Conservation (phyloP, 257 asterid species). For the Capsicum pubescens region DNA sequence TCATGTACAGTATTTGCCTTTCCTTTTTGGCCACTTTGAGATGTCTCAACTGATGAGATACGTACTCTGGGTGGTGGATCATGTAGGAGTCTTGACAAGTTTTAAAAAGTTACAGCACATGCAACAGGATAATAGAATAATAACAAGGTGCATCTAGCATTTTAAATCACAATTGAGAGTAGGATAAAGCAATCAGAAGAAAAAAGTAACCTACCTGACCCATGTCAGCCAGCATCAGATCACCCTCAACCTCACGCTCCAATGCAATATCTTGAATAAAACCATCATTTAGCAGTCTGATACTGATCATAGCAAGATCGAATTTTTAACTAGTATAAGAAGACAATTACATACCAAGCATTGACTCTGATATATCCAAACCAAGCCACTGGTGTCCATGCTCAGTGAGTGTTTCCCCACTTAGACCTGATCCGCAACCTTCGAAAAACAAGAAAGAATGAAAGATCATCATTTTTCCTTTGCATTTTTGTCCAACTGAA, state of each 20-base stretch:
- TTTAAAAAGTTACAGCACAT: not conserved
- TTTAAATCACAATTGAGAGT: not conserved
- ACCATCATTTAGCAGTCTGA: not conserved
- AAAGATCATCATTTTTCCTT: not conserved
- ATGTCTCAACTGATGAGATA: not conserved
- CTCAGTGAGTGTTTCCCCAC: conserved; percentile 91
- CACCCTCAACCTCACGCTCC: conserved; percentile 96
- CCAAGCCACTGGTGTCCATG: conserved; percentile 97
- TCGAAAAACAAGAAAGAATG: conserved; percentile 22
- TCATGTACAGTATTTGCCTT: not conserved
- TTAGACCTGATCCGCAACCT: conserved; percentile 99
- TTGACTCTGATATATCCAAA: conserved; percentile 84
- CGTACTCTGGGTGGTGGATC: not conserved
- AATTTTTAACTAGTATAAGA: not conserved
- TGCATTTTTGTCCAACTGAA: not conserved
- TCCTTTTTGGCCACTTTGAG: not conserved
- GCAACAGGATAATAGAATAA: not conserved
- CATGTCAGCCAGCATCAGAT: conserved; percentile 87
- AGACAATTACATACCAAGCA: conserved; percentile 54
- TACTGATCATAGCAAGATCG: not conserved
- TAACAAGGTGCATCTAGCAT: conserved; percentile 3
- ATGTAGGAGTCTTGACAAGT: not conserved
- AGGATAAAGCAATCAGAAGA: conserved; percentile 15
- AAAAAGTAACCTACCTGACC: conserved; percentile 65
- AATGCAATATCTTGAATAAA: conserved; percentile 64